A percentile compares a stretch with the other conserved stretches of the same genome.
phyloP scores from a whole-genome alignment of 176 grass and related monocot genomes.

The Alopecurus myosuroides region DNA sequence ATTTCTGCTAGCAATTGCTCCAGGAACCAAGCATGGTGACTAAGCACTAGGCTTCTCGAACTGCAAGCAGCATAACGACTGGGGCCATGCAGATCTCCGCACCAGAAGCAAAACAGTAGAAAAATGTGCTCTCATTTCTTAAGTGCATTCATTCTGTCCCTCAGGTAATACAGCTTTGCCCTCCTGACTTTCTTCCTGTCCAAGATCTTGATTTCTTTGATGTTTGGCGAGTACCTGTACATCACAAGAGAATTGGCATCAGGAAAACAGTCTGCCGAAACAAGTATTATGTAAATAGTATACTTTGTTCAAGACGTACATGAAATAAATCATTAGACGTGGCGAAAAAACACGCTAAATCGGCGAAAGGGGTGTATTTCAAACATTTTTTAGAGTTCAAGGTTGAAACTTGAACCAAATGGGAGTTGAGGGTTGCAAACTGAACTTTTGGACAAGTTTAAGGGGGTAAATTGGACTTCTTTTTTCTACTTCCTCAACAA shows the following conservation, averaged over 20 bases:
- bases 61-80: background rate
- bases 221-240: constrained; percentile 74
- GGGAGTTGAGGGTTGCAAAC: too few species aligned
- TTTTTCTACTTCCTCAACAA: background rate
- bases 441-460: too few species aligned
- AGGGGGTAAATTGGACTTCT: too few species aligned
- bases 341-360: too few species aligned
- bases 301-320: too few species aligned
- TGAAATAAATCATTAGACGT: too few species aligned
- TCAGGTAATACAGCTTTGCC: constrained; percentile 93
- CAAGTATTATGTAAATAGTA: background rate
- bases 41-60: background rate
- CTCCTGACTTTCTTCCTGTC: constrained; percentile 87
- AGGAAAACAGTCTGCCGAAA: background rate
- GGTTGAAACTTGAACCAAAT: too few species aligned
- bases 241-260: background rate
- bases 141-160: constrained; percentile 88
- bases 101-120: background rate
- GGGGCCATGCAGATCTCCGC: background rate
- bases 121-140: constrained; percentile 44
- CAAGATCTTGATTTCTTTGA: constrained; percentile 86
- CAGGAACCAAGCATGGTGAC: background rate
- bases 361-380: too few species aligned
- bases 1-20: background rate
- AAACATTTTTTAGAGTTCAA: too few species aligned